Evolutionary conservation across 768 basidiomycete genomes (phyloP), one percentile per base, ranked within the genome.

Genomic region (Trametes elegans): DNA sequence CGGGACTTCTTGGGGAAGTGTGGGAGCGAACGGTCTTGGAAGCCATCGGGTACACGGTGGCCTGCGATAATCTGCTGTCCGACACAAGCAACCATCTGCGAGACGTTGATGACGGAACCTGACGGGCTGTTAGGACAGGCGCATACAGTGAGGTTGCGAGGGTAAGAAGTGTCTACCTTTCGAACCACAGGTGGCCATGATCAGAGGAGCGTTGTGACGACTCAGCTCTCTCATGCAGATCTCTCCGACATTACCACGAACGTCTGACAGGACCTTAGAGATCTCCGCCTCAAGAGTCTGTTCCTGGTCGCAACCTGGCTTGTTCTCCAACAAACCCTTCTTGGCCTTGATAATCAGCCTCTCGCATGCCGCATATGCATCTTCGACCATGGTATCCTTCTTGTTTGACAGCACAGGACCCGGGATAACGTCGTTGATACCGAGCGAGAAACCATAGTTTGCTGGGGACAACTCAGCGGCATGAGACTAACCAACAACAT

Each of bases 21-120:
- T 0, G 97, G 97, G n/a, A 99, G 78, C 1, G 97, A 96, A 31
- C 97, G 89, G 71, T 99, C 97, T 72, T 98, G 96, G 76, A 99
- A 99, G 27, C 96, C 97, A 78, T 98, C 88, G 0, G 94, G 95
- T 6, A 99, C 94, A 82, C 97, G 97, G 73, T 92, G 88, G 7
- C 97, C 97, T 18, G 93, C 85, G 59, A 99, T 98, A 70, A 98
- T 98, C 69, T 99, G 97, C 67, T 99, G 97, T 5, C 97, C 97
- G 62, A 99, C 97, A 82, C 96, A 98, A 66, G 96, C 97, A 49
- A 98, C 96, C 97, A 99, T 99, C 74, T 99, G 97, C 21, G 93
- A 96, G 51, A 99, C 97, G 72, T 99, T 99, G 73, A 99, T 96
- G 59, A 93, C 91, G 65, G 97, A 98, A 70, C 97, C 96, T 89